Base-by-base conservation (phyloP, 78 protist species). In the Dictyostelium capitatum region DNA sequence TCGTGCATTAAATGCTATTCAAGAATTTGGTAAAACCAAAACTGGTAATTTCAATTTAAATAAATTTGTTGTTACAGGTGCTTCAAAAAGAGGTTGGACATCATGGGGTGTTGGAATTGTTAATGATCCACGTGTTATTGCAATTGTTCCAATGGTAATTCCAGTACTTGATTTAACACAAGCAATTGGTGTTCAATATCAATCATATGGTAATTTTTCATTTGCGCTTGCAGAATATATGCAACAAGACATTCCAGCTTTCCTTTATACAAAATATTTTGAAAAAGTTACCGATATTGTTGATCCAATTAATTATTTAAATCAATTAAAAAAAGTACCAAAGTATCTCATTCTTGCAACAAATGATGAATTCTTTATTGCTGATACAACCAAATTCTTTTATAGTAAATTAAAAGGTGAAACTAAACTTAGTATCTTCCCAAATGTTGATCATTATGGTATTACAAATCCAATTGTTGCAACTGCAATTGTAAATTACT, bases 91-190 rank as follows among this genome's bases (percentile, higher is more conserved):
- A 43, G 94, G 78, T 25, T 89, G 94, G 94, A 62, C 90, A 4
- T 20, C 89, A n/a, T 94, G 93, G 92, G 41, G 54, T 32, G 77
- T 90, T 20, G 92, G 89, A 15, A 64, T 64, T 20, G 93, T 69
- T 1, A n/a, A n/a, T n/a, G 95, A 91, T 23, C 54, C 69, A 53
- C 89, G 96, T 53, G 93, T 94, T 74, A 62, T 64, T 17, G 96
- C 65, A 46, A 59, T 72, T 15, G 65, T 75, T 11, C 96, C 96
- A 28, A 85, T 94, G 56, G 96, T 94, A 37, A 25, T 77, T 10
- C 87, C 85, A 79, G 19, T 94, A 37, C n/a, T 74, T 5, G 48
- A 74, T 9, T 9, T 89, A 11, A 79, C 50, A 2, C 53, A 37
- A 6, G 56, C 69, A 56, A 72, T 57, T 4, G 62, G 64, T 5